Conservation (phyloP, 2,329 filamentous ascomycete species). For the Mariannaea sp. region DNA sequence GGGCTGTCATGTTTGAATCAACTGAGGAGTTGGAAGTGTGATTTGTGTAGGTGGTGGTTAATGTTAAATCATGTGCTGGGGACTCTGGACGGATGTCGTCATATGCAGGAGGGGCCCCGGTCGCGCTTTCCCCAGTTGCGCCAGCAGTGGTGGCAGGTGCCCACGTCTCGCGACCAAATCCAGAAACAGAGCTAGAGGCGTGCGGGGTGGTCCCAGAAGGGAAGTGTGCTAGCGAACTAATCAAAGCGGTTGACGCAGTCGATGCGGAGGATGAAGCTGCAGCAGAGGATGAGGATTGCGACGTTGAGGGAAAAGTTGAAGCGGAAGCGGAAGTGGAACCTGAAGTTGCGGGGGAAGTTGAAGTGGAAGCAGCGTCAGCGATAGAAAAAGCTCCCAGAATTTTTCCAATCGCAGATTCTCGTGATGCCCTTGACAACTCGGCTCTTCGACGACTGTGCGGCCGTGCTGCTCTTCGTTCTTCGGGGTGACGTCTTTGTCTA, state of each 20-base stretch:
- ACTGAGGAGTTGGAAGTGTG: conserved; percentile 22
- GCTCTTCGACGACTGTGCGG: conserved; percentile 42
- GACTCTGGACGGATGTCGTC: conserved; percentile 38
- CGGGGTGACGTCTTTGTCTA: conserved; percentile 11
- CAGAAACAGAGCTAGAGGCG: background rate
- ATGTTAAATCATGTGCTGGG: conserved; percentile 35
- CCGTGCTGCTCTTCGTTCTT: conserved; percentile 22
- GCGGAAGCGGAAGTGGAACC: too few species aligned
- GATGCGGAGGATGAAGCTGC: conserved; percentile 1
- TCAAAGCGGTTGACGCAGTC: background rate
- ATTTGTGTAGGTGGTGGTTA: conserved; percentile 25
- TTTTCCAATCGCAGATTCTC: conserved; percentile 21
- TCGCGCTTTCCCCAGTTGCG: conserved; percentile 28
- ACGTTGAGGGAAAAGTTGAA: conserved; percentile 1
- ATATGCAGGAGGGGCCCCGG: conserved; percentile 38
- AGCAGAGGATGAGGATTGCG: too few species aligned
- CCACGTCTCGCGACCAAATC: conserved; percentile 15
- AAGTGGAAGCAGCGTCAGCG: background rate
- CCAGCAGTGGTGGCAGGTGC: conserved; percentile 29
- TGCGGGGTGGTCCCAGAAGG: conserved; percentile 12
- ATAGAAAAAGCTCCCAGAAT: conserved; percentile 16
- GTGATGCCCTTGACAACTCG: conserved; percentile 14
- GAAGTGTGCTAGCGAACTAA: conserved; percentile 9
- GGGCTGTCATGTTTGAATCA: conserved; percentile 34
- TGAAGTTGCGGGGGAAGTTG: too few species aligned